phyloP scores from a whole-genome alignment of 2,329 filamentous ascomycete genomes.

The Nothopassalora personata region DNA sequence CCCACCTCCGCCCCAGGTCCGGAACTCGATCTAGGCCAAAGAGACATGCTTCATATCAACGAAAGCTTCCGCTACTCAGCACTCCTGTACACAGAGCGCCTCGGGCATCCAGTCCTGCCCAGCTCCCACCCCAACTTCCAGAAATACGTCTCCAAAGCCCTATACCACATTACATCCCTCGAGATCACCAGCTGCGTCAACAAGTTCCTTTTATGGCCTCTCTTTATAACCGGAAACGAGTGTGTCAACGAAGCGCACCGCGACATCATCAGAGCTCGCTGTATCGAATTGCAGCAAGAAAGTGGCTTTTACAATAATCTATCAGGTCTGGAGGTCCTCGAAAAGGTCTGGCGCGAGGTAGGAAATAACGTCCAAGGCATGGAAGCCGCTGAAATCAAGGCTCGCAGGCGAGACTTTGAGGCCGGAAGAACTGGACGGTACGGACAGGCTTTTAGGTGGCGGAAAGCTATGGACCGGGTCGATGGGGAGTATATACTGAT shows the following conservation, averaged over 20 bases:
- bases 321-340: conserved; percentile 75
- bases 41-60: conserved; percentile 74
- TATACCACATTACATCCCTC: conserved; percentile 77
- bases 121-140: conserved; percentile 74
- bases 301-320: conserved; percentile 93
- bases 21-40: conserved; percentile 42
- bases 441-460: conserved; percentile 44
- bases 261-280: conserved; percentile 70
- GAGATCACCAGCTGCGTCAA: conserved; percentile 66
- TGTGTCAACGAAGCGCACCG: conserved; percentile 78
- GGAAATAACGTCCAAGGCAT: conserved; percentile 21
- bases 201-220: conserved; percentile 88
- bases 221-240: conserved; percentile 86
- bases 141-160: conserved; percentile 71
- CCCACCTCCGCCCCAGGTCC: conserved; percentile 26
- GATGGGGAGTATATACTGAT: conserved; percentile 51
- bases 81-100: conserved; percentile 80
- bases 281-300: conserved; percentile 78
- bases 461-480: conserved; percentile 46
- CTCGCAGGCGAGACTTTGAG: conserved; percentile 25
- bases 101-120: conserved; percentile 69
- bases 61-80: conserved; percentile 88
- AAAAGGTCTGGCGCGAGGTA: conserved; percentile 65
- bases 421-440: conserved; percentile 22
- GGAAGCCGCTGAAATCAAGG: conserved; percentile 25